Base-by-base conservation (phyloP, 352 stramenopile genomes). In the Pythium monospermum region DNA sequence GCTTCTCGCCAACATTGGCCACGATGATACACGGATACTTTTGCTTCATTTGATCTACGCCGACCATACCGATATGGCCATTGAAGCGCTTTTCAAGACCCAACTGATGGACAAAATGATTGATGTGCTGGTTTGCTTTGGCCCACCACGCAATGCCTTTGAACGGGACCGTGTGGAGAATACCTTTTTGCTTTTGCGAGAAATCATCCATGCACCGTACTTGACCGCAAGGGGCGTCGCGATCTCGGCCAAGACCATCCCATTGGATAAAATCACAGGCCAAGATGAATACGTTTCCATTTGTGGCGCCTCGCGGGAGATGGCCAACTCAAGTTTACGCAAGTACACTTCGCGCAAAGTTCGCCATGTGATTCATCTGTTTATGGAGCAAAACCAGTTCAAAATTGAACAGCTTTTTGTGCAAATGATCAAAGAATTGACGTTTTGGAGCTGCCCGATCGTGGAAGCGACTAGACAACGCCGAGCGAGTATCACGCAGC, bases 341-440 rank as follows among this genome's bases (percentile, higher is more conserved):
- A 91, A 91, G 57, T 94, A 91, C 63, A 94, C 83, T 23, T 90
- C 76, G 22, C 71, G 83, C 47, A 94, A 94, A 66, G 80, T 94
- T 49, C 83, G 83, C 18, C 83, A 76, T 13, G 48, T 94, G 25
- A 85, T 94, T 21, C 80, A 91, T 48, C 51, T 94, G 42, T 89
- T 91, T 46, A 87, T 94, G 71, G 69, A 86, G 49, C 63, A 91
- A 33, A 71, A 87, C 38, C 74, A 90, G 46, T 55, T 63, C 33
- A 73, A 72, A 42, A 74, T 91, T 8, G 75, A 85, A 42, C 58
- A 76, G 48, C 69, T 94, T 26, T 90, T 91, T 38, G 55, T 75
- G 49, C 78, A 90, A 44, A 90, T 90, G 76, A 88, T 91, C 44
- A 78, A 87, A 45, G 83, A 94, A 39, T 65, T 93, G 15, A 88